Base-by-base conservation (phyloP, 805 yeast genomes). In the Komagataella kurtzmanii region DNA sequence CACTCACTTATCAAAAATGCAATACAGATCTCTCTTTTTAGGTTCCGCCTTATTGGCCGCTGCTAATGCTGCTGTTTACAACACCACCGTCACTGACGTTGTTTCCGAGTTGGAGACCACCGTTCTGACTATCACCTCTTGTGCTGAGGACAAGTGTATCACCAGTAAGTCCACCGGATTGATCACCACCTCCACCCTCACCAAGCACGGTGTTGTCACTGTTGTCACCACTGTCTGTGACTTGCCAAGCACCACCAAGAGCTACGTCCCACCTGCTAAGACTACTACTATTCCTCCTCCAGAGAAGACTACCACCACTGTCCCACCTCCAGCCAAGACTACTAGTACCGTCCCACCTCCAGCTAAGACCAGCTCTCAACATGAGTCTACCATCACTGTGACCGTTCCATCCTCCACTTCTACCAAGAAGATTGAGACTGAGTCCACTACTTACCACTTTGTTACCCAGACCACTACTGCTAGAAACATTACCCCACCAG, bases 211-310 rank as follows among this genome's bases (percentile, higher is more conserved):
- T 24, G 59, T 59, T 19, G 62, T 55, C 49, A 69, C 73, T 21
- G 63, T 66, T 44, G 61, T 64, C 62, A 68, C 76, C 53, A 70
- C 76, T 23, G 66, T 62, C 62, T 66, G 71, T 48, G 56, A 53
- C n/a, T 17, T 59, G 45, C 10, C 59, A 7, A 43, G 58, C 43
- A 36, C 49, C 49, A 45, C 54, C 48, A 50, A 49, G 44, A 50
- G 49, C 23, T 21, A 21, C 23, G 17, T 17, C 19, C 44, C 52
- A 18, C 47, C 51, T n/a, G 46, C 51, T 44, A 54, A 51, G 17
- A 44, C 18, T 8, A 44, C 56, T 5, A 49, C 54, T 51, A 4
- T 10, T 7, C 36, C 8, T 6, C 36, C 36, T 1, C 36, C 36
- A 24, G 36, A 8, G 7, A 7, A 24, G 12, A 30, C 12, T 12